Base-by-base conservation (phyloP, 2,329 filamentous ascomycete genomes). In the Penicillium occitanis region DNA sequence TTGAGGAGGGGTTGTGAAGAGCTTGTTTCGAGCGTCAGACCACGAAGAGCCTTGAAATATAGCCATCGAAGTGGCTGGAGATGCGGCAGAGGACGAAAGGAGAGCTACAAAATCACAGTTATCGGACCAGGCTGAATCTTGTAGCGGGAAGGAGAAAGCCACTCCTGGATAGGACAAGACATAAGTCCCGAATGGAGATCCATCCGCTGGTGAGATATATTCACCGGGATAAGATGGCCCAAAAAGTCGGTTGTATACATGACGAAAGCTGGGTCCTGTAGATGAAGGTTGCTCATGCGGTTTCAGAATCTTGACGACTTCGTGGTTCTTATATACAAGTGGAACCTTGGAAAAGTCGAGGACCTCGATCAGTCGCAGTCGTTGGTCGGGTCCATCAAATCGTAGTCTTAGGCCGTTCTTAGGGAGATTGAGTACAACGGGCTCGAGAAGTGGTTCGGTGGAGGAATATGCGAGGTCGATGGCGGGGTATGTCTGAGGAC, bases 201-300 rank as follows among this genome's bases (percentile, higher is more conserved):
- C 82, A 1, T 81, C 73, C 6, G 79, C 76, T 0, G 91, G 87
- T 8, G 90, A 85, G 44, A 97, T 85, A 74, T 94, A 99, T 81
- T 99, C 95, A 69, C 95, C 95, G 1, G 91, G 91, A 76, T 96
- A 98, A 0, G 94, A 96, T 19, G 93, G 93, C 0, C 95, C 95
- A 69, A 99, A 89, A n/a, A 97, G 83, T 63, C 91, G 89, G 73
- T 96, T 92, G 76, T 98, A 99, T 70, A 99, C 90, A 77, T 96
- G 92, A 67, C 90, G 86, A 76, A 97, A 97, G 17, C 87, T 90
- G 4, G 93, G 93, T 0, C 92, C 92, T 10, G 77, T 76, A 59
- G 82, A 73, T 8, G 69, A 61, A 14, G 74, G 66, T 70, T 76
- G 72, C 55, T 78, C 75, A 22, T 72, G 67, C 30, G 74, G 68